Base-by-base conservation (phyloP, 1,284 basidiomycete species). In the Thelephora terrestris region DNA sequence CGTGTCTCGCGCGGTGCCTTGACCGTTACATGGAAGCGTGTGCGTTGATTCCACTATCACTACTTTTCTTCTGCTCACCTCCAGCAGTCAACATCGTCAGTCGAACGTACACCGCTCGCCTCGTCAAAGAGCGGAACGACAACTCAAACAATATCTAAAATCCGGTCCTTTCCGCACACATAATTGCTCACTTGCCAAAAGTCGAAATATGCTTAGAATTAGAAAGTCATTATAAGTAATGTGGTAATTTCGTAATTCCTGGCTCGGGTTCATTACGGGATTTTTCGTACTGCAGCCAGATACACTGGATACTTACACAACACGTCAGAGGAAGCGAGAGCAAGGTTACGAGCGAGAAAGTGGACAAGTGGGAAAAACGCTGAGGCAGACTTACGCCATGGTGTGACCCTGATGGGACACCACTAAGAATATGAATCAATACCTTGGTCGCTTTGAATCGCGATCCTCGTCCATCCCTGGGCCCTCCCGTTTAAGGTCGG, bases 11-110 rank as follows among this genome's bases (percentile, higher is more conserved):
- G 10, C 71, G 78, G 49, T 91, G 89, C 61, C 71, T 89, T 58
- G 85, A 89, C 50, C 75, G 87, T 37, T 91, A 89, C 61, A 73
- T 91, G 68, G 86, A 91, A 65, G 84, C 85, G 45, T 91, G 87
- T 90, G 58, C 70, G 86, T 76, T 12, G 10, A n/a, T 32, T 53
- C 29, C 21, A 9, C 24, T 29, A 21, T n/a, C n/a, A 29, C 18
- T 7, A 23, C 34, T 20, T 25, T 14, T 7, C 18, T 44, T 46
- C 42, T 21, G 25, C n/a, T 39, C 16, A 12, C 17, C 3, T 29
- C 23, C 9, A 9, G n/a, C 57, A 89, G 86, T 87, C 68, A 84
- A 81, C 61, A 76, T 87, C 47, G 80, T 88, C 36, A 83, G 81
- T 65, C 71, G 70, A 56, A 73, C 80, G 10, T 89, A 89, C 62